Base-by-base conservation (phyloP, 2,329 filamentous ascomycete genomes). In the Bipolaris cookei region DNA sequence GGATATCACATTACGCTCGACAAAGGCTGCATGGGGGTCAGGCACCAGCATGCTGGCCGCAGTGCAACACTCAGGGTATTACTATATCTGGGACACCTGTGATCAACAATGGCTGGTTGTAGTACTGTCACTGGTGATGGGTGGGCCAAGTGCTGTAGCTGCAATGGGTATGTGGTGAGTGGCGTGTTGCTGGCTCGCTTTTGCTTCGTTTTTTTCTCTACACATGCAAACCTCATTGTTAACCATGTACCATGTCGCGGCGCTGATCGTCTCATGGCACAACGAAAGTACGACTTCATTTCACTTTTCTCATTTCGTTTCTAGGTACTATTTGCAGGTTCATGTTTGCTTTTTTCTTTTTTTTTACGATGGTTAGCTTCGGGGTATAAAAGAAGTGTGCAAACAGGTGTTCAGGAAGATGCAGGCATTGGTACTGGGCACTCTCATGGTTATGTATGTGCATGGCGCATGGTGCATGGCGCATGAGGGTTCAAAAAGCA, bases 391-490 rank as follows among this genome's bases (percentile, higher is more conserved):
- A 43, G 62, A 60, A 58, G 43, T 61, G 56, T 53, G 62, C 66
- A 42, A 61, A 62, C 63, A 51, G 67, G 66, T 65, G 51, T 71
- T 66, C 42, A 28, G 62, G 59, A 42, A 35, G 20, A 42, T 25
- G 39, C 20, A 42, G 10, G 37, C 34, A 48, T 46, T 48, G 58
- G 53, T 37, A 59, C 56, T 11, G 41, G 61, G 44, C 20, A 42
- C 53, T 53, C 35, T 62, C 61, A 63, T 47, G 59, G 56, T 50
- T 56, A 60, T 61, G 43, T 38, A 42, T 42, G 10, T 30, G 39
- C 34, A 16, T 66, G 28, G 28, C 25, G 66, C 69, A 75, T 71
- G 55, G 63, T 54, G 69, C 69, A 69, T 69, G 69, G 68, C 64
- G 67, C 69, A 72, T 72, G 62, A 66, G 64, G 69, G 55, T 56